Conservation (phyloP, 352 stramenopile species). For the Pythium coloratum region DNA sequence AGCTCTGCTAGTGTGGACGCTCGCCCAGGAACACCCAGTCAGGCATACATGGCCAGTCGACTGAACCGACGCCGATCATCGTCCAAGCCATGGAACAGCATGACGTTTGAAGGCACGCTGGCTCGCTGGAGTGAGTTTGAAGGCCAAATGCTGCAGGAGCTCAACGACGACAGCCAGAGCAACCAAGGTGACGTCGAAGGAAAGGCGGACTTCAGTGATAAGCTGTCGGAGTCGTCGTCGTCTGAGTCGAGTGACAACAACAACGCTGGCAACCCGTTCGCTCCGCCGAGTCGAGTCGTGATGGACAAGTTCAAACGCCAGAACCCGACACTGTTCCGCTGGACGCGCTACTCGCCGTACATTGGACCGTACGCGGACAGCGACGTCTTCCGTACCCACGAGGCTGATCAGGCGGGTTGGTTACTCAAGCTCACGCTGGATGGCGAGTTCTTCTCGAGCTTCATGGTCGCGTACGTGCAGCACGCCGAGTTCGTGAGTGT, state of each 20-base stretch:
- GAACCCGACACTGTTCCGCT: slow-evolving; percentile 67
- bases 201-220: slow-evolving; percentile 29
- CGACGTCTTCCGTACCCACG: slow-evolving; percentile 60
- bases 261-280: slow-evolving; percentile 20
- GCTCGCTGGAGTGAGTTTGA: slow-evolving; percentile 59
- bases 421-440: slow-evolving; percentile 59
- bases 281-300: slow-evolving; percentile 21
- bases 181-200: slow-evolving; percentile 21
- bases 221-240: slow-evolving; percentile 27
- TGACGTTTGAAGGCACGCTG: slow-evolving; percentile 59
- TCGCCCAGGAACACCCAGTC: slow-evolving; percentile 30
- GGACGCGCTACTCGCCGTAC: slow-evolving; percentile 60
- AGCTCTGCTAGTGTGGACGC: background rate
- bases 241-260: slow-evolving; percentile 28
- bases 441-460: slow-evolving; percentile 72
- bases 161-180: slow-evolving; percentile 23
- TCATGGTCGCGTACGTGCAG: slow-evolving; percentile 60
- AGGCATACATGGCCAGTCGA: slow-evolving; percentile 14
- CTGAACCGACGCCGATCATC: slow-evolving; percentile 39
- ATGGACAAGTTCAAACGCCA: slow-evolving; percentile 48
- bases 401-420: slow-evolving; percentile 41
- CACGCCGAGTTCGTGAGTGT: slow-evolving; percentile 47
- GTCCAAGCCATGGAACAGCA: slow-evolving; percentile 46
- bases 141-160: slow-evolving; percentile 40
- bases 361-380: slow-evolving; percentile 47